Evolutionary conservation across 2,329 filamentous ascomycete genomes (phyloP), one percentile per base, ranked within the genome.

Genomic region (Elsinoe arachidis): DNA sequence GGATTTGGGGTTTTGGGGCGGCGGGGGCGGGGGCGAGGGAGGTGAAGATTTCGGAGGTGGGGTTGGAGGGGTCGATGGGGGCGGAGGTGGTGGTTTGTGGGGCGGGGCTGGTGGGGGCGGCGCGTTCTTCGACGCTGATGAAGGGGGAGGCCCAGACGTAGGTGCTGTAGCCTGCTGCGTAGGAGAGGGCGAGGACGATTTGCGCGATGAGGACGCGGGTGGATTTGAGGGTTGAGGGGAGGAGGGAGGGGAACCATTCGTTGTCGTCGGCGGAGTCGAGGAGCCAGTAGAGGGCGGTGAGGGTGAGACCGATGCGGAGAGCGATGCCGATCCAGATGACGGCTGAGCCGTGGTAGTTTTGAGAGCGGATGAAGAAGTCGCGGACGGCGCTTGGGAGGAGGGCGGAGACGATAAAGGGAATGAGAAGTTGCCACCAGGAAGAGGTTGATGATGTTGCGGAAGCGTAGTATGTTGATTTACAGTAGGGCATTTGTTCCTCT

Each of bases 401-500:
- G 23, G 90, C 69, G 12, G 86, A 84, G 9, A 90, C 80, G n/a
- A 82, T 66, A 64, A 90, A 87, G 0, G 92, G 90, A 49, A 97
- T 86, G 6, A 78, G 72, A 15, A 96, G 79, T 70, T 97, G 92
- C 90, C 91, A 96, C 1, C 85, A 80, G 1, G 92, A 88, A 2
- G 92, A 96, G 1, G 91, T 97, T 0, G 93, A 97, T 0, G 92
- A 96, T 2, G 86, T 88, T 9, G 86, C 82, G 0, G 92, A 96
- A 3, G 90, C 87, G 68, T 99, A 99, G 75, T 96, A 99, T 0
- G 93, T 96, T 1, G 92, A 96, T 56, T 82, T 84, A 76, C 93
- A 99, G 74, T 87, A 95, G 0, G 93, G 93, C 89, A 97, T 96
- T 74, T 99, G 93, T 74, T 99, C 93, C 71, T 99, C 93, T 58